A percentile compares a stretch with the other conserved stretches of the same genome.
These are phyloP conservation scores for Bryoglossum gracile DNA, from an alignment of 495 filamentous ascomycete genomes.

Conservation along the genomic window DNA sequence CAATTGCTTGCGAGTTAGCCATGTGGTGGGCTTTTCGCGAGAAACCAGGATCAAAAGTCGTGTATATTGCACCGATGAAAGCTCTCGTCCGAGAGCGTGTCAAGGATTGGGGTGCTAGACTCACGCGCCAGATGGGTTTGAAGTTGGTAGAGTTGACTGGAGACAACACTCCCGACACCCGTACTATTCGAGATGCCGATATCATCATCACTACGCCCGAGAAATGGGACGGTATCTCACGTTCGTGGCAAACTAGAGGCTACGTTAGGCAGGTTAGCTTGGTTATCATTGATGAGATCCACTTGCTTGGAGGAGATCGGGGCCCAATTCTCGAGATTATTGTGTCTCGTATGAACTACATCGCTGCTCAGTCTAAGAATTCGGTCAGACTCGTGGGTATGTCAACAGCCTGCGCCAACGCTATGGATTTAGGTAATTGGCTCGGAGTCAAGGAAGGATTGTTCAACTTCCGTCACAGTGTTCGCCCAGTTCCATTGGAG, in stretches of 20 bases:
- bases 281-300: constrained; percentile 98
- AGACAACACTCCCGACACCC: constrained; percentile 95
- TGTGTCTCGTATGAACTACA: constrained; percentile 98
- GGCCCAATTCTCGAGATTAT: constrained; percentile 99
- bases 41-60: constrained; percentile 91
- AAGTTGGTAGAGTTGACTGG: constrained; percentile 95
- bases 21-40: constrained; percentile 99
- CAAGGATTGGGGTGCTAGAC: constrained; percentile 81
- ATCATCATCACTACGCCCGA: constrained; percentile 98
- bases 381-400: constrained; percentile 89
- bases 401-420: constrained; percentile 98
- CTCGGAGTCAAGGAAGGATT: constrained; percentile 93
- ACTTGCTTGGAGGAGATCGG: constrained; percentile 88
- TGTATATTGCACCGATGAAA: constrained; percentile 99
- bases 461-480: constrained; percentile 98
- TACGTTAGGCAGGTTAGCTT: constrained; percentile 93
- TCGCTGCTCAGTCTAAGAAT: constrained; percentile 84
- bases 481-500: constrained; percentile 90
- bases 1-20: constrained; percentile 89
- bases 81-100: constrained; percentile 95
- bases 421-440: constrained; percentile 90
- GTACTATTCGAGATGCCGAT: constrained; percentile 89
- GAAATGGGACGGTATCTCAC: constrained; percentile 99
- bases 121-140: constrained; percentile 78
- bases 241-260: constrained; percentile 93